Evolutionary conservation across 805 yeast genomes (phyloP), one percentile per base, ranked within the genome.

Genomic region (Starmerella sirachaensis): DNA sequence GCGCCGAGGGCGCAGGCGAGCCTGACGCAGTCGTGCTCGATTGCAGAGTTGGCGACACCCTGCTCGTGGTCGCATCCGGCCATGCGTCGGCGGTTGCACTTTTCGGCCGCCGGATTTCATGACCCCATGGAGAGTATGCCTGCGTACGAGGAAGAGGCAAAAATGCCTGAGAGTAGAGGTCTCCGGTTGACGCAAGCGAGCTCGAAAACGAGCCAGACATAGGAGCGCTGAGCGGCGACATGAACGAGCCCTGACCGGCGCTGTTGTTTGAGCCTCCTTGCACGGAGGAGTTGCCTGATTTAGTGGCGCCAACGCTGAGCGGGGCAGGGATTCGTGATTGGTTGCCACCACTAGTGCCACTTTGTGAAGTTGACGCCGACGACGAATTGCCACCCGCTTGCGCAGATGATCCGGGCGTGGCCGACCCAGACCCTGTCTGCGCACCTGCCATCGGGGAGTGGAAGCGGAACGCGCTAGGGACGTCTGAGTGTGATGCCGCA

Each of bases 91-190:
- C 42, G n/a, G 45, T 29, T 13, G 48, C 46, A 26, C 38, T 35
- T 30, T 35, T 41, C n/a, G 49, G 49, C 5, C 45, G 35, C 27
- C 42, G 32, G 20, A 38, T 37, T 29, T 43, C 46, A 14, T 43
- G 34, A n/a, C 45, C 43, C 49, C 49, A 45, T 23, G 49, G 47
- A 18, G 41, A 31, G 37, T 32, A 43, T 14, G 30, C 29, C 31
- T 35, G 34, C 16, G 43, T 14, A 21, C 41, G 46, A 13, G 43
- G 37, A 23, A 40, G 30, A 18, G 47, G 45, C 37, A 44, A 37
- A 34, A 41, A 42, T 31, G 52, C 51, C 36, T 49, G 51, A 23
- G 50, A 28, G 41, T 54, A 47, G 30, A 50, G 30, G 31, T 49
- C 51, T 18, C 38, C 21, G 23, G 34, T 25, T 16, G 45, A 17